Percentiles rank a stretch among this genome's conserved stretches.
phyloP scores from a whole-genome alignment of 2,329 filamentous ascomycete species.

The Paracamarosporium sp. region DNA sequence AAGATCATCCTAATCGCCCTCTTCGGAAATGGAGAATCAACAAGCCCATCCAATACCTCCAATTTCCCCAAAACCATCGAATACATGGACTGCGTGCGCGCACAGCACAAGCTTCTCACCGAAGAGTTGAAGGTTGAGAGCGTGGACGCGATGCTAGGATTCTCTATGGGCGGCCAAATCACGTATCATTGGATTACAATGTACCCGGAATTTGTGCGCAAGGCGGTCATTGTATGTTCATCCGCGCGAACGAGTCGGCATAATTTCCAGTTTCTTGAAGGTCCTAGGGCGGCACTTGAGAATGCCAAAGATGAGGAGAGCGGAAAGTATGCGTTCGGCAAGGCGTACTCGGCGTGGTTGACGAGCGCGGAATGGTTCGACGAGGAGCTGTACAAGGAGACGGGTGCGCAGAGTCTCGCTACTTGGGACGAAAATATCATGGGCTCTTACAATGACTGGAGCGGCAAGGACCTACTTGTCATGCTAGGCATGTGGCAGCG shows the following conservation, averaged over 20 bases:
- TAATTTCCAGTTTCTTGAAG: conserved; percentile 64
- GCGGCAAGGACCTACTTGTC: conserved; percentile 47
- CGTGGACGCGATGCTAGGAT: conserved; percentile 59
- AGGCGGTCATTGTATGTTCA: conserved; percentile 58
- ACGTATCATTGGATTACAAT: conserved; percentile 61
- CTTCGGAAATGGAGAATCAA: conserved; percentile 62
- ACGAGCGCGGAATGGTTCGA: conserved; percentile 51
- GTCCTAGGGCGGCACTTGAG: conserved; percentile 57
- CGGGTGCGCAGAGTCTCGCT: conserved; percentile 32
- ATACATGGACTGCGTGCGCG: conserved; percentile 60
- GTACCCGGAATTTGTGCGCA: conserved; percentile 54
- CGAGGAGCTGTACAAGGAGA: conserved; percentile 42
- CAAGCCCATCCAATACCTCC: conserved; percentile 58
- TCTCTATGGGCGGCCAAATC: conserved; percentile 64
- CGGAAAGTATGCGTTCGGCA: conserved; percentile 44
- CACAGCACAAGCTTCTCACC: conserved; percentile 54
- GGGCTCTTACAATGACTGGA: conserved; percentile 29
- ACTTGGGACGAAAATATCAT: conserved; percentile 38
- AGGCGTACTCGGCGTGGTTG: conserved; percentile 50
- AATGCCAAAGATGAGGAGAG: conserved; percentile 48
- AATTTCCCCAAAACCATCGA: conserved; percentile 54
- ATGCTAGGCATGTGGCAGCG: conserved; percentile 52
- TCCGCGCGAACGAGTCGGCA: conserved; percentile 59
- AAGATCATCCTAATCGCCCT: conserved; percentile 61
- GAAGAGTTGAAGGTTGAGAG: conserved; percentile 51